Evolutionary conservation across 805 yeast genomes (phyloP).

Genomic region (Spencermartinsiella europaea): DNA sequence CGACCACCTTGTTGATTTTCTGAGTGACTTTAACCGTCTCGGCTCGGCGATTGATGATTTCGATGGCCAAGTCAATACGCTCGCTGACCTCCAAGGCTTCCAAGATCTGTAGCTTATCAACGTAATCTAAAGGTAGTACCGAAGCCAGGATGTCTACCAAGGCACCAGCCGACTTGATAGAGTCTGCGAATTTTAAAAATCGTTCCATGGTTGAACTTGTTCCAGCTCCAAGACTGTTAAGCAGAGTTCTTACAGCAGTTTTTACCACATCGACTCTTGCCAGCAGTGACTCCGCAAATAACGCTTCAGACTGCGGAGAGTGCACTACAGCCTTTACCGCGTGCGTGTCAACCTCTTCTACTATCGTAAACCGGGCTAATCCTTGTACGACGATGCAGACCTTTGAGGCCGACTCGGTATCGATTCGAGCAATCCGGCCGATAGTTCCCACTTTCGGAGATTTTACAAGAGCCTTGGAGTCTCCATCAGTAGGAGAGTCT

Average conservation of each 20-base stretch:
- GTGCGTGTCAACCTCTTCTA: background rate
- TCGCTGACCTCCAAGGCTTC: slow-evolving; percentile 23
- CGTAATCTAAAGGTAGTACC: slow-evolving; percentile 30
- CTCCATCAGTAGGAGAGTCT: background rate
- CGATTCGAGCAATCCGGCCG: slow-evolving; percentile 18
- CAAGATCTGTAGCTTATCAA: slow-evolving; percentile 28
- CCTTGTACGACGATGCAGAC: slow-evolving; percentile 17
- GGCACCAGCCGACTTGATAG: slow-evolving; percentile 22
- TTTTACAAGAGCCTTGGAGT: background rate
- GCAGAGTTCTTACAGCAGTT: background rate
- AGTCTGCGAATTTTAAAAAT: slow-evolving; percentile 1
- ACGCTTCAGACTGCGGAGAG: slow-evolving; percentile 1
- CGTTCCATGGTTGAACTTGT: background rate
- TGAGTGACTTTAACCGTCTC: slow-evolving; percentile 10
- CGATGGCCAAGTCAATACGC: slow-evolving; percentile 26
- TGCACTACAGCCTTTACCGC: slow-evolving; percentile 7
- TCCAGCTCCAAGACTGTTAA: slow-evolving; percentile 1
- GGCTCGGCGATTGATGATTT: slow-evolving; percentile 11
- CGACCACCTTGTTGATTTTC: slow-evolving; percentile 9
- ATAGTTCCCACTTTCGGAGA: slow-evolving; percentile 18
- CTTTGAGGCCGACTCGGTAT: background rate
- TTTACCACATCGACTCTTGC: background rate
- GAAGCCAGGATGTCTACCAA: slow-evolving; percentile 34
- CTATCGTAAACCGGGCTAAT: slow-evolving; percentile 13
- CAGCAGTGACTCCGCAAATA: background rate